phyloP scores from a whole-genome alignment of 1,139 yeast genomes.

The Candida sanyaensis region DNA sequence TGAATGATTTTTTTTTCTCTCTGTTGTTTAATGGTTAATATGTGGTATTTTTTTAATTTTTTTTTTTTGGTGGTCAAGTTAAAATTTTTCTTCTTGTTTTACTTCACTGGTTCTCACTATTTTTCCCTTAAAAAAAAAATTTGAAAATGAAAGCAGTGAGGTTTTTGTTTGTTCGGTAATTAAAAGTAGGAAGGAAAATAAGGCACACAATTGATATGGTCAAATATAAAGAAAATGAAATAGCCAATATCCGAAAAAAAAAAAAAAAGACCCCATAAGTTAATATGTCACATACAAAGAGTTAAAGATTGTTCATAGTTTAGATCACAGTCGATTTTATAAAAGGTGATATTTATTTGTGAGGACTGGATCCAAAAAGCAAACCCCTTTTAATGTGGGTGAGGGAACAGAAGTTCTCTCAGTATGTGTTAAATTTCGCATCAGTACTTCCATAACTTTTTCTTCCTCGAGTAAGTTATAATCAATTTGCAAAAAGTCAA shows the following conservation, averaged over 20 bases:
- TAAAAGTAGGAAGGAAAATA: background rate
- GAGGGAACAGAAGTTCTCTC: background rate
- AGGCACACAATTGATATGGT: background rate
- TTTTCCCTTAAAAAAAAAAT: background rate
- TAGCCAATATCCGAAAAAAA: too few relatives aligned
- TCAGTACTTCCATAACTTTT: background rate
- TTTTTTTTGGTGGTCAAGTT: background rate
- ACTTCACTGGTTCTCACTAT: background rate
- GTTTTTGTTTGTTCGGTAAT: background rate
- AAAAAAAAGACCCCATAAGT: too few relatives aligned
- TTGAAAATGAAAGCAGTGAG: background rate
- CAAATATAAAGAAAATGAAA: background rate
- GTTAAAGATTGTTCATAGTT: too few relatives aligned
- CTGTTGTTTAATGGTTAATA: background rate
- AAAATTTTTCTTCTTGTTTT: background rate
- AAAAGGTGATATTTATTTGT: too few relatives aligned
- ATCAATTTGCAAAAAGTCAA: background rate
- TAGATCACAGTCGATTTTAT: too few relatives aligned
- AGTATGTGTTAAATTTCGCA: background rate
- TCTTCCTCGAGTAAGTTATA: background rate
- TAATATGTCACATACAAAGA: too few relatives aligned
- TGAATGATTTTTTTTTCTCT: conserved; percentile 3
- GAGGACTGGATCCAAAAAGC: background rate
- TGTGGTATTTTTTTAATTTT: conserved; percentile 3
- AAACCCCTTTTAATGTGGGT: background rate